Base-by-base conservation (phyloP, 2,329 filamentous ascomycete species). In the Epichloe sibirici region DNA sequence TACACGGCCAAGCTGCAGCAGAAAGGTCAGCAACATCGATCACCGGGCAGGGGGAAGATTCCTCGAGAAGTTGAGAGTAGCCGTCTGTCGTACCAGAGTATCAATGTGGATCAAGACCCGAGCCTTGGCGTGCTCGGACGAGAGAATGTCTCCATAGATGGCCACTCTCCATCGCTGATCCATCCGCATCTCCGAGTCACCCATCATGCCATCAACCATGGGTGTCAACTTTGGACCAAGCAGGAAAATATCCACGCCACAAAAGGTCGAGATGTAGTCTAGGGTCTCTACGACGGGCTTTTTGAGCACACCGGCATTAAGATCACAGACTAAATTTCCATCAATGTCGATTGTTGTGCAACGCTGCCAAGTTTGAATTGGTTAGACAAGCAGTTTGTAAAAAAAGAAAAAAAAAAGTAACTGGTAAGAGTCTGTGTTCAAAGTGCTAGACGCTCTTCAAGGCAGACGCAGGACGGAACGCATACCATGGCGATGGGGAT, bases 71-170 rank as follows among this genome's bases (percentile, higher is more conserved):
- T 2, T 13, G 8, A 39, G 39, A 49, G 17, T 17, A 35, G n/a
- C n/a, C 8, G 23, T 12, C 34, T 11, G 49, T 48, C 56, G 55
- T 78, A 93, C 88, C 73, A 95, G 81, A 70, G 90, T 88, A 68
- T 98, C 93, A 65, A 98, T 97, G 77, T 96, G 93, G 68, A 97
- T 95, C 67, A 98, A 74, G 42, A 96, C 84, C 58, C 93, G 82
- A 17, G 91, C 95, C 77, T 98, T 98, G 52, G 93, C 93, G 70
- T 97, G 91, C 69, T 98, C 93, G 31, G 89, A 86, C 59, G 90
- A 95, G 71, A 97, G 83, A 69, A 93, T 85, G 66, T 98, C 93
- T 51, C 93, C 91, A 63, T 93, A 98, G 58, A 98, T 94, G 61
- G 89, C 87, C 56, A 96, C 85, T 65, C 91, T 84, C 74, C 94